Evolutionary conservation across 441 rosid genomes (phyloP), one percentile per base, ranked within the genome.

Genomic region (Arabidopsis lyrata): DNA sequence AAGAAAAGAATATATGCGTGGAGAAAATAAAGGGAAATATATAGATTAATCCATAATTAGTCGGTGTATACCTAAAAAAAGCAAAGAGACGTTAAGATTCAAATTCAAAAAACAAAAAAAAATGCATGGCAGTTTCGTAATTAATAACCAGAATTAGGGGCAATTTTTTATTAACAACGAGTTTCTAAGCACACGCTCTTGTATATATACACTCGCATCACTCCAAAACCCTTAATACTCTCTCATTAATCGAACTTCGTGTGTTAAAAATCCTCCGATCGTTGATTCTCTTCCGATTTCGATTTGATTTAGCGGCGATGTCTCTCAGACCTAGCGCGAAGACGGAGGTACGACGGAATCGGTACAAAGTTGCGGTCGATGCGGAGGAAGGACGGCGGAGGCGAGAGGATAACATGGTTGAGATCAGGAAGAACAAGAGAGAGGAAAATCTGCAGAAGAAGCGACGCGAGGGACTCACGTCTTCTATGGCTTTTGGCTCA

Each of bases 391-490:
- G 89, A 10, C 82, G 91, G 35, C 78, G 91, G 75, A 79, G 89
- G 62, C 78, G 91, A 60, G 91, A 87, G 79, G 91, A 83, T 76
- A 84, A 84, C 15, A 73, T 85, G 91, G 89, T 87, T 44, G 91
- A 87, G 88, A 87, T 87, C 77, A 80, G 91, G 41, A 87, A 87
- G 82, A 87, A 78, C 47, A 81, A 84, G 73, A 76, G 87, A 69
- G 91, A 87, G 27, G 88, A 87, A 65, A 87, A 79, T 66, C 70
- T 87, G 64, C 84, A 81, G 70, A 87, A 87, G 84, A 87, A 87
- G 68, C 82, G 91, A 0, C 89, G 91, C 20, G 89, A 85, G 60
- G 86, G 83, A 16, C 39, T 78, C 20, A 45, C 71, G 18, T 54
- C 77, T 72, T 36, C 50, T 52, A 22, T 24, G n/a, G 69, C 74